Conservation (phyloP, 148 eudicot genomes). For the Camellia japonica region DNA sequence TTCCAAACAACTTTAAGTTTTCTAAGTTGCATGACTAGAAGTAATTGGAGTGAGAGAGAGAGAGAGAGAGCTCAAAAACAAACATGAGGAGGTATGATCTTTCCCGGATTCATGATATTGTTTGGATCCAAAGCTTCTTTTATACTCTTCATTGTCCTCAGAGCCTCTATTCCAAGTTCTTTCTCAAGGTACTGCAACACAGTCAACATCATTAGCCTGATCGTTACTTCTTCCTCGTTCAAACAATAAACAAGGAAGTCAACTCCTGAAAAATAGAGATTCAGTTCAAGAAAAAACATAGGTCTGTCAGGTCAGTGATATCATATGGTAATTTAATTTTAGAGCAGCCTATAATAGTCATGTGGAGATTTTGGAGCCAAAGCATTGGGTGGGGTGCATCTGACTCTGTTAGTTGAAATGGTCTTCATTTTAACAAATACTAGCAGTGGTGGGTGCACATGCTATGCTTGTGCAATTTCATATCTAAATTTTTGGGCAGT, state of each 20-base stretch:
- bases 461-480: no score
- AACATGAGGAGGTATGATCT: slow-evolving; percentile 91
- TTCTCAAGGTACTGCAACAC: slow-evolving; percentile 73
- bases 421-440: background rate
- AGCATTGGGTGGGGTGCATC: background rate
- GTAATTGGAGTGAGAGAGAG: background rate
- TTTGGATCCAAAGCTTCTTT: slow-evolving; percentile 89
- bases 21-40: no score
- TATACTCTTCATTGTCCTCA: slow-evolving; percentile 84
- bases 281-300: background rate
- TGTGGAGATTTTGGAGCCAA: background rate
- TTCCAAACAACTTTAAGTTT: no score
- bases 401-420: background rate
- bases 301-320: no score
- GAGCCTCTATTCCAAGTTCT: slow-evolving; percentile 84
- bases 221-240: background rate
- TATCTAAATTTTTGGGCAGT: no score
- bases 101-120: slow-evolving; percentile 93
- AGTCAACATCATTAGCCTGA: background rate
- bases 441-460: no score
- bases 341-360: background rate
- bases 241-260: no score
- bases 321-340: no score
- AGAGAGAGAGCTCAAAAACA: slow-evolving; percentile 45
- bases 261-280: no score